Base-by-base conservation (phyloP, 2,329 filamentous ascomycete genomes). In the Ophiostoma quercus region DNA sequence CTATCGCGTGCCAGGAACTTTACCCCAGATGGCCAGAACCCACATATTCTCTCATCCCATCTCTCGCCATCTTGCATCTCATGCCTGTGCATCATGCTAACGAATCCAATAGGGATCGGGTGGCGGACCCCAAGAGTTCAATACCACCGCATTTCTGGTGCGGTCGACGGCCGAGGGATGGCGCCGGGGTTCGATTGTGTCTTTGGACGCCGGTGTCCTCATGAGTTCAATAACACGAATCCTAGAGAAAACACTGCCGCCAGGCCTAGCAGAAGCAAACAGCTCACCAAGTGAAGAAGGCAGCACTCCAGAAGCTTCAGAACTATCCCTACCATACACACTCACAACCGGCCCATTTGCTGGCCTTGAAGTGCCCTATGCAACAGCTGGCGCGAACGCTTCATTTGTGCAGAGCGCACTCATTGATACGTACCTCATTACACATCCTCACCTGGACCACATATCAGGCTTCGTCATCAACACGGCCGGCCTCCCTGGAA, bases 371-470 rank as follows among this genome's bases (percentile, higher is more conserved):
- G 81, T 97, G 41, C 89, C 90, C 0, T 82, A 88, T 74, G 80
- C 84, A 60, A 89, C 86, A 0, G 82, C 91, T 0, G 82, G 87
- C 65, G 90, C 92, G 66, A 98, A 97, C 78, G 94, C 93, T 1
- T 85, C 90, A 3, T 85, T 96, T 77, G 84, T 99, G 67, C 88
- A 94, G 60, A 86, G 90, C 69, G 86, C 90, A 70, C 86, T 97
- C 66, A 87, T 99, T 70, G 92, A 94, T 65, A 91, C 92, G 0
- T 95, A 94, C 76, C 87, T 98, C 72, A 92, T 99, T 75, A 99
- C 94, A 0, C 95, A 99, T 78, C 92, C 95, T n/a, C 95, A 99
- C 79, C 85, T 99, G 0, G 95, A 99, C 76, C 95, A 99, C 79
- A 88, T 98, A 29, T 89, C 92, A 25, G 95, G 91, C 12, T 92